Conservation (phyloP, 257 asterid genomes). For the Fraxinus excelsior region DNA sequence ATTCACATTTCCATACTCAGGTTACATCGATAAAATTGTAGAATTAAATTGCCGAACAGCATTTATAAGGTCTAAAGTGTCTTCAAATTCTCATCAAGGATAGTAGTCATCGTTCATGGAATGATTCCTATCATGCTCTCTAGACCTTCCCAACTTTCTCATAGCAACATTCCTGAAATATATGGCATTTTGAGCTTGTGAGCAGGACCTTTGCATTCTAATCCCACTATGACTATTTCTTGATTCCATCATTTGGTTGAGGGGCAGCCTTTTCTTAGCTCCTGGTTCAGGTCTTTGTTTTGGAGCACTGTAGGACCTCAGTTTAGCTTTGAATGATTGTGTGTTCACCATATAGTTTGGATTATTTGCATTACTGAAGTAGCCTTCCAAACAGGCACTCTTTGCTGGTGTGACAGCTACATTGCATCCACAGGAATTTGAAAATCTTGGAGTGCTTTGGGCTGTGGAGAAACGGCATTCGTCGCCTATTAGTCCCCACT, state of each 20-base stretch:
- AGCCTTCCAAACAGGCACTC: conserved; percentile 46
- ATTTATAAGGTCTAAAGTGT: neutral
- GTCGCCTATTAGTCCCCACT: conserved; percentile 38
- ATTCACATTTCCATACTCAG: too few species aligned
- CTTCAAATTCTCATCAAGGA: neutral
- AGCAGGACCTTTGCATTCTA: conserved; percentile 67
- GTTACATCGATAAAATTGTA: neutral
- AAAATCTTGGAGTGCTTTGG: conserved; percentile 69
- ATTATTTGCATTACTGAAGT: conserved; percentile 26
- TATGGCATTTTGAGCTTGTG: conserved; percentile 56
- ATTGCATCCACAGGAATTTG: conserved; percentile 29
- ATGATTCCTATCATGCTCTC: neutral
- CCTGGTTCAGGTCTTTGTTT: conserved; percentile 65
- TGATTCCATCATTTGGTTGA: conserved; percentile 60
- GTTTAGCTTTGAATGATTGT: conserved; percentile 70
- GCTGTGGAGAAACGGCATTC: conserved; percentile 57
- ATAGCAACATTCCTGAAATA: conserved; percentile 64
- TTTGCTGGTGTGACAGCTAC: conserved; percentile 45
- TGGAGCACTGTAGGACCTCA: conserved; percentile 80
- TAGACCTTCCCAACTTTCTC: conserved; percentile 51
- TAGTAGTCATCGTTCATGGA: neutral
- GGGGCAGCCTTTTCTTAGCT: conserved; percentile 47
- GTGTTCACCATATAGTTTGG: conserved; percentile 87
- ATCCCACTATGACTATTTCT: conserved; percentile 67
- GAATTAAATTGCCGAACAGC: neutral